Base-by-base conservation (phyloP, 1,139 yeast species). In the Suhomyces terraborum region DNA sequence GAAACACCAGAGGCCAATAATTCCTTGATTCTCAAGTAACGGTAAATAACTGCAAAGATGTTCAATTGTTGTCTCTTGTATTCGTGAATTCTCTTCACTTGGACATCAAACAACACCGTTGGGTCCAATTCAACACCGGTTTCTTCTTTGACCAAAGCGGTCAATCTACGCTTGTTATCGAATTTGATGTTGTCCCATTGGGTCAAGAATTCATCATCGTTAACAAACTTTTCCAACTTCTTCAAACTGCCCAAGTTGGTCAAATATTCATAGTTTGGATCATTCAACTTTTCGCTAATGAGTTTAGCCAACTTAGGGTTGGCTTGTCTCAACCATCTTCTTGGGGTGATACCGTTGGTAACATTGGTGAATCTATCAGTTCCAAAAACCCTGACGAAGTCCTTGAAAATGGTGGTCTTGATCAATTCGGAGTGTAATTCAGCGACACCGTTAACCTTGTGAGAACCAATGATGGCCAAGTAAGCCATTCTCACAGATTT, bases 281-380 rank as follows among this genome's bases (percentile, higher is more conserved):
- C 80, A 32, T 91, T 82, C 43, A 89, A 73, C 53, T 81, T 82
- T 42, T 81, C 77, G 33, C 88, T 75, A 58, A 89, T 91, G 51
- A 91, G 74, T 17, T 67, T 71, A 19, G 95, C 79, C 56, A 89
- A 73, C 51, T 73, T 73, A 13, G 97, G 97, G 64, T 89, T 91
- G 37, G 96, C 96, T 68, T 89, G 96, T 62, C 82, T 82, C 61
- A 89, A 77, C 98, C 98, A 89, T 69, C 97, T 83, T 73, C 98
- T 82, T 53, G 97, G 97, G 4, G 97, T 91, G 57, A 89, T 82
- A 68, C 97, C 97, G 63, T 91, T 91, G 40, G 98, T 89, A 46
- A 89, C 96, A 58, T 89, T 89, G 46, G 88, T 86, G 64, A 89
- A 89, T 66, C 86, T 87, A 50, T 86, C 88, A 24, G 75, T 60